phyloP scores from a whole-genome alignment of 768 basidiomycete species.

The Trichaptum fuscoviolaceum region DNA sequence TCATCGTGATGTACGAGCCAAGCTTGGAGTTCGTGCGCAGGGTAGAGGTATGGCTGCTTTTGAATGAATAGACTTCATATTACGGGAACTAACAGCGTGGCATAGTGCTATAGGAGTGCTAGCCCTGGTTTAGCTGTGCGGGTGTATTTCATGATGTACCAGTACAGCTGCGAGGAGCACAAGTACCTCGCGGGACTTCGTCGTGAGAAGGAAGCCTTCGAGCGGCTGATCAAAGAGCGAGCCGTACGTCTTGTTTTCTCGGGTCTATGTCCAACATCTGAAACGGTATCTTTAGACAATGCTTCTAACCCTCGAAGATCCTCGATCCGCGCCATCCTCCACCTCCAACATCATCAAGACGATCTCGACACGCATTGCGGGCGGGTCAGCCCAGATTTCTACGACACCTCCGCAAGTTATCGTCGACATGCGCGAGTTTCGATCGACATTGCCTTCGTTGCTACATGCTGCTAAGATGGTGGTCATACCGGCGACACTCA shows the following conservation, averaged over 20 bases:
- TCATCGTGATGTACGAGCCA: conserved; percentile 95
- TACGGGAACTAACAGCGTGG: background rate
- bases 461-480: conserved; percentile 76
- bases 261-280: background rate
- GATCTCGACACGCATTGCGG: conserved; percentile 81
- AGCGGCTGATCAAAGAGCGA: conserved; percentile 86
- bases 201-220: conserved; percentile 91
- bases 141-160: conserved; percentile 95
- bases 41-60: conserved; percentile 60
- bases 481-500: conserved; percentile 87
- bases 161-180: conserved; percentile 90
- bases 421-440: conserved; percentile 95
- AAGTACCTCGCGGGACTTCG: conserved; percentile 86
- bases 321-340: conserved; percentile 26
- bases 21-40: conserved; percentile 89
- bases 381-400: conserved; percentile 67
- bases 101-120: conserved; percentile 79
- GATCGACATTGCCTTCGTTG: conserved; percentile 85
- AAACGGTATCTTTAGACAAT: conserved; percentile 53
- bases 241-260: conserved; percentile 52
- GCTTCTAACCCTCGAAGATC: conserved; percentile 76
- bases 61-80: background rate
- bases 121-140: conserved; percentile 79
- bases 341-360: conserved; percentile 52
- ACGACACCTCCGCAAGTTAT: conserved; percentile 57